Conservation (phyloP, 768 basidiomycete genomes). For the Termitomyces sp. region DNA sequence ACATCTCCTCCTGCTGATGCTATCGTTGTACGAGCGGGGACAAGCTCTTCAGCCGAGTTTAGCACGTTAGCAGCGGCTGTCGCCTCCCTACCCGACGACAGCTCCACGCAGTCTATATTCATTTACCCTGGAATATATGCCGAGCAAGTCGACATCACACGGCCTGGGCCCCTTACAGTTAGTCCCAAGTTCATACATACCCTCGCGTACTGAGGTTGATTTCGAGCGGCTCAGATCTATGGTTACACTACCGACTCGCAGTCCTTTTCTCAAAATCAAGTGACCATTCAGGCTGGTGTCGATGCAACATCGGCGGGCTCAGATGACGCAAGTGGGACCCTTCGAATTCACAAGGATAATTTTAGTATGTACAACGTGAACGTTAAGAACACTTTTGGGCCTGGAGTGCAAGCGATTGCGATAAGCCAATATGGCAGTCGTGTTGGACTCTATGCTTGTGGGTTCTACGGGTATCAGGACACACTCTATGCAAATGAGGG, state of each 20-base stretch:
- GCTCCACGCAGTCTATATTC: conserved; percentile 33
- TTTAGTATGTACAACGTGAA: conserved; percentile 47
- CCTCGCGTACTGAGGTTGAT: not conserved
- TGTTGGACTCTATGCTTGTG: conserved; percentile 39
- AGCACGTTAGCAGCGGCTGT: conserved; percentile 33
- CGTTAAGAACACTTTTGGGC: conserved; percentile 40
- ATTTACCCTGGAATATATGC: conserved; percentile 42
- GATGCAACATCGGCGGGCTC: conserved; percentile 31
- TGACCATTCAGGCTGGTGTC: conserved; percentile 30
- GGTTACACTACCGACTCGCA: conserved; percentile 37
- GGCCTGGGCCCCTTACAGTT: conserved; percentile 23
- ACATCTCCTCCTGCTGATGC: conserved; percentile 39
- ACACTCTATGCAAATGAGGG: conserved; percentile 40
- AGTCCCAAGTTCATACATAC: not conserved
- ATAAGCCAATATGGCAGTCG: conserved; percentile 43
- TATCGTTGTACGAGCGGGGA: conserved; percentile 34
- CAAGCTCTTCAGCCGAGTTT: conserved; percentile 33
- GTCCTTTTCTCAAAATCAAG: conserved; percentile 33
- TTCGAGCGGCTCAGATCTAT: conserved; percentile 25
- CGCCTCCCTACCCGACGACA: conserved; percentile 33
- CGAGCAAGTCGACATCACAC: conserved; percentile 41
- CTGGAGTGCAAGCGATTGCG: conserved; percentile 41
- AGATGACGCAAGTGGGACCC: conserved; percentile 41
- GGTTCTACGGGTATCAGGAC: conserved; percentile 43
- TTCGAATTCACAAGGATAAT: conserved; percentile 41